phyloP scores from a whole-genome alignment of 192 early-diverging fungal genomes.

The Coemansia sp. region DNA sequence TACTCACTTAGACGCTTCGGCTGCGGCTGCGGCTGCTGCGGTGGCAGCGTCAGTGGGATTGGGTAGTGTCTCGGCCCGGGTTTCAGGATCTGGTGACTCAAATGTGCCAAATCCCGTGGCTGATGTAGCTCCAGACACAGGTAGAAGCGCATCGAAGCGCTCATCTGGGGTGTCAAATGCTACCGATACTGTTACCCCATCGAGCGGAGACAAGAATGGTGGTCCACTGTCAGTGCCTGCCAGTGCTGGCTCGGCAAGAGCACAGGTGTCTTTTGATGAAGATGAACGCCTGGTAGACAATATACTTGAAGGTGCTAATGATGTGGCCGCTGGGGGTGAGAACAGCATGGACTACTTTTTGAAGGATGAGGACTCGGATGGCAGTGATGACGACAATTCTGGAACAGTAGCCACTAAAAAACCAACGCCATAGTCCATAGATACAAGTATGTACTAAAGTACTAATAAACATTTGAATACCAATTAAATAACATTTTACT shows the following conservation, averaged over 20 bases:
- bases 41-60: neutral
- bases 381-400: constrained; percentile 18
- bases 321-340: constrained; percentile 1
- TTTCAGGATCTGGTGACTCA: too few relatives aligned
- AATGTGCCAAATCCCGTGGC: neutral
- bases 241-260: constrained; percentile 10
- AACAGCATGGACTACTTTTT: constrained; percentile 49
- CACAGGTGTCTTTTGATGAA: constrained; percentile 33
- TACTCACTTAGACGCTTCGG: neutral
- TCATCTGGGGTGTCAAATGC: constrained; percentile 3
- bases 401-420: constrained; percentile 1
- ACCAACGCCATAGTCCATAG: neutral
- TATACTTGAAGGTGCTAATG: constrained; percentile 32
- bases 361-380: constrained; percentile 41
- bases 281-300: constrained; percentile 33
- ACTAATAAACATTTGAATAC: too few relatives aligned
- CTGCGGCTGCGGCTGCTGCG: constrained; percentile 7
- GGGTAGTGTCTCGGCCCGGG: too few relatives aligned
- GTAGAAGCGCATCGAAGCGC: constrained; percentile 9
- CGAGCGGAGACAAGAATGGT: too few relatives aligned
- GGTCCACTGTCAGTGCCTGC: constrained; percentile 1
- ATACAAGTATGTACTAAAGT: too few relatives aligned
- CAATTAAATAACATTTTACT: too few relatives aligned
- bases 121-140: neutral
- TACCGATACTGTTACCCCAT: too few relatives aligned